Percentiles rank a stretch among this genome's conserved stretches.
Evolutionary conservation across 176 grass and related monocot species (phyloP).

Genomic region (Eremochloa ophiuroides): DNA sequence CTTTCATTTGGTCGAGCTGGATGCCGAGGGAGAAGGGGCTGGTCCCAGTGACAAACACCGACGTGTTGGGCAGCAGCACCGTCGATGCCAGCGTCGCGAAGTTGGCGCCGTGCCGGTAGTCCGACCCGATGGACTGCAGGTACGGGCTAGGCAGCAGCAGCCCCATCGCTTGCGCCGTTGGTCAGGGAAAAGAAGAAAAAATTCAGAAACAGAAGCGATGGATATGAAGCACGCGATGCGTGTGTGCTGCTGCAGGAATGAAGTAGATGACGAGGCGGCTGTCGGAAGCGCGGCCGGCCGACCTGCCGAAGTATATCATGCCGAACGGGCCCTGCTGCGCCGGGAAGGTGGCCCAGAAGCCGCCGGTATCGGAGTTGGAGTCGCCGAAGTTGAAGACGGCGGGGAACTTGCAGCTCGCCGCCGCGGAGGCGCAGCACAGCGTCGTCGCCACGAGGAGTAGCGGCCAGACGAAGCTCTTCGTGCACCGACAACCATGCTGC

Average conservation of each 20-base stretch:
- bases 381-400: conserved; percentile 97
- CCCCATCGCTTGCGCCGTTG: conserved; percentile 47
- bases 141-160: conserved; percentile 74
- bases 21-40: conserved; percentile 77
- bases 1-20: conserved; percentile 67
- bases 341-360: conserved; percentile 81
- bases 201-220: neutral
- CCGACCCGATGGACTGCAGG: conserved; percentile 61
- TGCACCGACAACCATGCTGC: too few species aligned
- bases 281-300: conserved; percentile 62
- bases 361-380: conserved; percentile 90
- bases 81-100: conserved; percentile 84
- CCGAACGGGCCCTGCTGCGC: conserved; percentile 54
- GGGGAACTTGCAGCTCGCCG: conserved; percentile 38
- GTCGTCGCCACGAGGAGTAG: conserved; percentile 5
- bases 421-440: neutral
- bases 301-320: conserved; percentile 59
- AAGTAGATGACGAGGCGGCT: conserved; percentile 77
- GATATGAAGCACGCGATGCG: neutral
- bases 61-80: conserved; percentile 57
- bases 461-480: neutral
- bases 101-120: conserved; percentile 70
- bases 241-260: neutral
- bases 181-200: neutral
- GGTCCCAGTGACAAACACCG: conserved; percentile 62